Evolutionary conservation across 2,329 filamentous ascomycete genomes (phyloP).

Genomic region (Exserohilum turcica): DNA sequence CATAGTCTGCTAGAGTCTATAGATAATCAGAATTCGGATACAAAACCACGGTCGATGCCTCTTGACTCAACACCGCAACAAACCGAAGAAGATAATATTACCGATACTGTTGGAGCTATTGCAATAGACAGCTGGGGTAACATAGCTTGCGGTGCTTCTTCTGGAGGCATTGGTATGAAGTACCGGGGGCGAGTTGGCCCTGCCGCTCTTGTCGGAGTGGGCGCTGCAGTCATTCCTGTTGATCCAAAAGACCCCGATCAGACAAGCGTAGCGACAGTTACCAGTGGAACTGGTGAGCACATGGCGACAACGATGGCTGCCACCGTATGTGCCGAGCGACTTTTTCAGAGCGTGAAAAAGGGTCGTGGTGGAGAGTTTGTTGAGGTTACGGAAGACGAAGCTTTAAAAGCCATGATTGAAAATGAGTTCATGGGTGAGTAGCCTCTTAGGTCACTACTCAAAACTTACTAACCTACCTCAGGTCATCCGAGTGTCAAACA

Average conservation of each 20-base stretch:
- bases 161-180: conserved; percentile 98
- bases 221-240: conserved; percentile 83
- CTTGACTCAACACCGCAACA: conserved; percentile 2
- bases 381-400: conserved; percentile 75
- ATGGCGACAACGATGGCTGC: conserved; percentile 97
- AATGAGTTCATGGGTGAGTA: conserved; percentile 82
- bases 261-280: conserved; percentile 79
- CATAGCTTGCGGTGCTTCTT: conserved; percentile 94
- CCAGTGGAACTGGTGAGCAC: conserved; percentile 94
- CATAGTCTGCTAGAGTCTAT: conserved; percentile 12
- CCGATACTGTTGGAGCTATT: conserved; percentile 94
- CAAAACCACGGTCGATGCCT: conserved; percentile 10
- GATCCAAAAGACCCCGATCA: conserved; percentile 71
- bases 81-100: conserved; percentile 66
- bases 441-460: not conserved
- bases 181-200: conserved; percentile 89
- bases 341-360: conserved; percentile 73
- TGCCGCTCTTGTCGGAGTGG: conserved; percentile 88
- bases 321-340: conserved; percentile 79
- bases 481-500: conserved; percentile 79
- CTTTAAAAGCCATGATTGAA: conserved; percentile 76
- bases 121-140: conserved; percentile 84
- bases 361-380: conserved; percentile 66
- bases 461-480: conserved; percentile 30
- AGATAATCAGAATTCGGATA: conserved; percentile 14